These are phyloP conservation scores for Cercospora beticola DNA, from an alignment of 2,329 filamentous ascomycete species.

Conservation along the genomic window DNA sequence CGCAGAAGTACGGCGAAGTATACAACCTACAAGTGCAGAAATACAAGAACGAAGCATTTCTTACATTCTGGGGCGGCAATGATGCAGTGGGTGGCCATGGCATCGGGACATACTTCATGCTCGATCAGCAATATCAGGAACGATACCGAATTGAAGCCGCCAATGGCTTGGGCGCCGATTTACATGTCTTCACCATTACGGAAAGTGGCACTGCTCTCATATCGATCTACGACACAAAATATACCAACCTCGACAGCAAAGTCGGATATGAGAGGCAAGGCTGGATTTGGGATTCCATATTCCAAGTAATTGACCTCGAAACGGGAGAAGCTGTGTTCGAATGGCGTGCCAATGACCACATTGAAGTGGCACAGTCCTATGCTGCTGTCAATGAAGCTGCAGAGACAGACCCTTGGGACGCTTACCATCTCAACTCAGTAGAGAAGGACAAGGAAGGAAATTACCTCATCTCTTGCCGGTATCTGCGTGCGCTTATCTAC, in stretches of 20 bases:
- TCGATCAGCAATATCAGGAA: slow-evolving; percentile 33
- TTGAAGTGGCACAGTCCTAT: slow-evolving; percentile 47
- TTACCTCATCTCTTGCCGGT: slow-evolving; percentile 55
- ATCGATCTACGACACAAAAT: slow-evolving; percentile 39
- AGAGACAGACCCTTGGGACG: slow-evolving; percentile 52
- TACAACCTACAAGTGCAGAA: slow-evolving; percentile 50
- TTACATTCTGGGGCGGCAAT: slow-evolving; percentile 53
- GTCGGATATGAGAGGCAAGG: slow-evolving; percentile 35
- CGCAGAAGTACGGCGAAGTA: slow-evolving; percentile 38
- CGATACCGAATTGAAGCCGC: slow-evolving; percentile 42
- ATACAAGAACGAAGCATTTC: slow-evolving; percentile 46
- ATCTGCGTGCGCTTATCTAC: slow-evolving; percentile 50
- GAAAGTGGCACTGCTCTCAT: slow-evolving; percentile 44
- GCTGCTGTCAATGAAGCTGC: slow-evolving; percentile 39
- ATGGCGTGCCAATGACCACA: slow-evolving; percentile 57
- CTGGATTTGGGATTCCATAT: slow-evolving; percentile 37
- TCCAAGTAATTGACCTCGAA: slow-evolving; percentile 48
- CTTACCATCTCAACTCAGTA: slow-evolving; percentile 58
- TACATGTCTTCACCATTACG: slow-evolving; percentile 47
- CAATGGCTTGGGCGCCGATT: slow-evolving; percentile 40
- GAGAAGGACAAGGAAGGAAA: slow-evolving; percentile 53
- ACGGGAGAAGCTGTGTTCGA: slow-evolving; percentile 58
- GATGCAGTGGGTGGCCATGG: slow-evolving; percentile 51
- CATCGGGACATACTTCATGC: slow-evolving; percentile 50
- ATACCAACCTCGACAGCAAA: slow-evolving; percentile 22